Base-by-base conservation (phyloP, 2,329 filamentous ascomycete species). In the Aspergillus sp. region DNA sequence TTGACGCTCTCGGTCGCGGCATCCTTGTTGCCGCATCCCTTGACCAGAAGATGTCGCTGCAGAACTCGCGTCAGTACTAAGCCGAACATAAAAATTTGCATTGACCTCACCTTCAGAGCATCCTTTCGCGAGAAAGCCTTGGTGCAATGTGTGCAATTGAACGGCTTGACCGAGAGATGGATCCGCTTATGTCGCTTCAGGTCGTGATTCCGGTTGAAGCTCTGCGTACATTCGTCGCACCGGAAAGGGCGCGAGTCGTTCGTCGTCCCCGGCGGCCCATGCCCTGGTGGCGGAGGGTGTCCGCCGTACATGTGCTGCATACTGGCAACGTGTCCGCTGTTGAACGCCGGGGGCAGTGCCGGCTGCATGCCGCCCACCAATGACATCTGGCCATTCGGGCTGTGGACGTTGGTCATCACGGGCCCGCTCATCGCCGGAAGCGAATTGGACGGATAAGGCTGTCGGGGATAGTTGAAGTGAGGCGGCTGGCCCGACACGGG, bases 111-210 rank as follows among this genome's bases (percentile, higher is more conserved):
- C 83, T 96, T 96, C 17, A 98, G 68, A 7, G 91, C 91, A 60
- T 96, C 91, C 57, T 96, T 96, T 38, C 91, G 74, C 3, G 88
- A 95, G 53, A 98, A 98, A 55, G 84, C 91, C 73, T 96, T 96
- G 40, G 93, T 86, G 56, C 91, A 98, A 51, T 82, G 81, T 5
- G 69, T 75, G 57, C 91, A 98, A 0, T 88, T 88, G 58, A 89
- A 96, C 0, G 91, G 91, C 68, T 98, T 98, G 25, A 96, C 85
- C 0, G 86, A 84, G 36, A 96, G 63, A 60, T 98, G 91, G 37
- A 96, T 96, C 30, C 86, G 71, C 68, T 94, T 94, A 59, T 98
- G 91, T 32, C 91, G 75, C 64, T 98, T 98, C 48, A 96, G 61
- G 53, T 96, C 91, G 53, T 96, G 91, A 44, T 96, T 96, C 4